Percentiles rank a stretch among this genome's conserved stretches.
phyloP scores from a whole-genome alignment of 805 yeast species.

The Dipodascopsis uninucleata region DNA sequence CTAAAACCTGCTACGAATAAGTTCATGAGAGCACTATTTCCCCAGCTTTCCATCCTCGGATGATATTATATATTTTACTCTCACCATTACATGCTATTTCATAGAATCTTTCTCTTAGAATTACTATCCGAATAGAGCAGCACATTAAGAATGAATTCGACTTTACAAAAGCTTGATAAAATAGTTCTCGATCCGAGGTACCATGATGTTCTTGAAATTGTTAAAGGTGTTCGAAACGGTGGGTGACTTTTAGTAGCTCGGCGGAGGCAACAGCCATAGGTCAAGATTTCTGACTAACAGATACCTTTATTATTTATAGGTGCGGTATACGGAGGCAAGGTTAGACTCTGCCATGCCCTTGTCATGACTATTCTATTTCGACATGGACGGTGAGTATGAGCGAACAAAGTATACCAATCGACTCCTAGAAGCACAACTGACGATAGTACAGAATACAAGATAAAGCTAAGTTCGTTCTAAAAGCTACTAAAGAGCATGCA shows the following conservation, averaged over 20 bases:
- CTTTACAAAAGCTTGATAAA: neutral
- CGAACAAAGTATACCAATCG: no score
- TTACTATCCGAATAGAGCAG: no score
- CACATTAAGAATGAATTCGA: no score
- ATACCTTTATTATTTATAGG: conserved; percentile 40
- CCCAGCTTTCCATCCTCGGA: no score
- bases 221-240: conserved; percentile 44
- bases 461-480: conserved; percentile 46
- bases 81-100: no score
- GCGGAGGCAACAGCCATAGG: no score
- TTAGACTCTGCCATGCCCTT: conserved; percentile 60
- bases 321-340: conserved; percentile 57
- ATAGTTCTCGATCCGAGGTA: conserved; percentile 35
- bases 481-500: conserved; percentile 56
- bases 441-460: conserved; percentile 37
- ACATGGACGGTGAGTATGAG: conserved; percentile 43
- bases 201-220: conserved; percentile 38
- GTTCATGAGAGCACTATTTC: no score
- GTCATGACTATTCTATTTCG: conserved; percentile 58
- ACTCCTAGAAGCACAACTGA: neutral
- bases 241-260: no score
- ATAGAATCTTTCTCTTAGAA: no score
- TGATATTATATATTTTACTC: no score
- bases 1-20: no score
- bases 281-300: no score